These are phyloP conservation scores for Aspergillus spinulosporus DNA, from an alignment of 2,329 filamentous ascomycete species.

Conservation along the genomic window DNA sequence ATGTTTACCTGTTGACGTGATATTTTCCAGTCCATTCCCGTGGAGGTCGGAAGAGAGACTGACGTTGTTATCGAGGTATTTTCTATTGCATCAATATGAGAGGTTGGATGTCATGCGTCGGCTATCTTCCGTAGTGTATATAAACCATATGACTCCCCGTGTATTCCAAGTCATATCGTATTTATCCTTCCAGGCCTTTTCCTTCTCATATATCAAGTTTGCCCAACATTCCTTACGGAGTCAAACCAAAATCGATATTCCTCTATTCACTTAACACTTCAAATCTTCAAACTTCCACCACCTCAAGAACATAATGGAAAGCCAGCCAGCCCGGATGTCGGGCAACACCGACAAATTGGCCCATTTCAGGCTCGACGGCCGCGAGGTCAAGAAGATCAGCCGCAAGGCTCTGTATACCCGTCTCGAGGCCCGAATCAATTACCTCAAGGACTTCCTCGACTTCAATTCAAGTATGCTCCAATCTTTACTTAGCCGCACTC, in stretches of 20 bases:
- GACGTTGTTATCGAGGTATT: background rate
- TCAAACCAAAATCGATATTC: background rate
- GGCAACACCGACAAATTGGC: conserved; percentile 8
- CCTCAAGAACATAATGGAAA: background rate
- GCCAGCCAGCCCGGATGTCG: background rate
- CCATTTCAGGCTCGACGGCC: conserved; percentile 23
- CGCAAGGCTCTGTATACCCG: conserved; percentile 70
- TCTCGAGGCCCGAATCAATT: conserved; percentile 68
- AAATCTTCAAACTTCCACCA: background rate
- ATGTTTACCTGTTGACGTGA: background rate
- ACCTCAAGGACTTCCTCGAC: conserved; percentile 74
- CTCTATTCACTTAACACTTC: background rate
- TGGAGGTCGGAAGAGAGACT: background rate
- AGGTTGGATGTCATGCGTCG: background rate
- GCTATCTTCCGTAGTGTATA: conserved; percentile 11
- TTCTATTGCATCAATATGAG: background rate
- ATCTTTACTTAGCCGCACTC: background rate
- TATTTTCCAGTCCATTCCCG: background rate
- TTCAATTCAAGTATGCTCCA: conserved; percentile 64
- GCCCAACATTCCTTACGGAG: background rate
- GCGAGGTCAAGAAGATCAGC: conserved; percentile 60
- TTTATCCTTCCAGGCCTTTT: conserved; percentile 8
- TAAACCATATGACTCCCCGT: conserved; percentile 21
- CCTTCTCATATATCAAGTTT: background rate
- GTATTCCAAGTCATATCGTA: conserved; percentile 11